Base-by-base conservation (phyloP, 176 grass and related monocot genomes). In the Carex myosuroides region DNA sequence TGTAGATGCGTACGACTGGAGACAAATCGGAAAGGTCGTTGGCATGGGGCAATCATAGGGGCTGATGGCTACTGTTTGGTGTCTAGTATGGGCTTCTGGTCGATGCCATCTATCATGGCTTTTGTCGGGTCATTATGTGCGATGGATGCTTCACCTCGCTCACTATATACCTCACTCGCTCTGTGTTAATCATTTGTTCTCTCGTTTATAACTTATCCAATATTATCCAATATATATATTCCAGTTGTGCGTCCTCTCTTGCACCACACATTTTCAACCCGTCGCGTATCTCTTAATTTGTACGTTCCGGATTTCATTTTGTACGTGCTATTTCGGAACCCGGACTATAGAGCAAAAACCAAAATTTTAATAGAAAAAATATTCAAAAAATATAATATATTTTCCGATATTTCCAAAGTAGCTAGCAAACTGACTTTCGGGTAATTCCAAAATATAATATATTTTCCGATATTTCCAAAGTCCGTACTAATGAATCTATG, bases 1-100 rank as follows among this genome's bases (percentile, higher is more conserved):
- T 53, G 81, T 68, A 30, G 59, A 84, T 79, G 44, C 3, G 76
- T 79, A 79, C 76, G 67, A 72, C 22, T 84, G 64, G 82, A 62
- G 64, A 84, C 82, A 58, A 52, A 57, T 17, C 13, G 14, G 2
- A 56, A 44, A 50, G 81, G 82, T 58, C 60, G 82, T 84, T 84
- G 17, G 16, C 62, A 70, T 64, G 64, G 30, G 58, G 82, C 64
- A 84, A 84, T 84, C 82, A 84, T 72, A 72, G 44, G 63, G 59
- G 82, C 24, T 84, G 44, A 84, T 84, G 52, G 82, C 41, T 56
- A 72, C 82, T 70, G 60, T 84, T 71, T 69, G 18, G 12, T 56
- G 52, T 39, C 37, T 39, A 39, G 4, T 35, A 39, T 44, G 78
- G 24, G 13, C 35, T 41, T 63, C 30, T 62, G 52, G 58, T 64